A percentile compares a stretch with the other conserved stretches of the same genome.
Conservation (phyloP, 2,329 filamentous ascomycete species). For the Colletotrichum chlorophyti region DNA sequence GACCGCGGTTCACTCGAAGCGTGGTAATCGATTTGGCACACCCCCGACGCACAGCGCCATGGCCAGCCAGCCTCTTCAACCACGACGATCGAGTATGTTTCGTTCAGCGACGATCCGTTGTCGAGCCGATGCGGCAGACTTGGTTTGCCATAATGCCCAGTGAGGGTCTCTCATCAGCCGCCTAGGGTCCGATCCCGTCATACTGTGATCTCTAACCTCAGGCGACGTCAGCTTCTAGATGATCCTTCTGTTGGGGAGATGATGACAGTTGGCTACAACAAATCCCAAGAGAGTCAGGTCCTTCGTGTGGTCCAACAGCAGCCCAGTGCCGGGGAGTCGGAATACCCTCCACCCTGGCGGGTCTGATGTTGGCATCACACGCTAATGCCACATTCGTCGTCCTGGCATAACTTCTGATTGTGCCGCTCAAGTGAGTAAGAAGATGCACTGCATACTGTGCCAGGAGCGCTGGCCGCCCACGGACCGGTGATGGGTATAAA, state of each 20-base stretch:
- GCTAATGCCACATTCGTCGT: background rate
- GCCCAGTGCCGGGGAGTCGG: constrained; percentile 12
- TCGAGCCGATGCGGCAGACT: background rate
- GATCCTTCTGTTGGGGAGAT: background rate
- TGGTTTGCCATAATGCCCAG: background rate
- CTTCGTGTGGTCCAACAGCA: background rate
- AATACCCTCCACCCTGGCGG: background rate
- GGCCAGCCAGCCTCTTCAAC: background rate
- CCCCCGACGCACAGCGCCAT: background rate
- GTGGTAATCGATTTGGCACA: constrained; percentile 7
- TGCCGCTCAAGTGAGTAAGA: no score
- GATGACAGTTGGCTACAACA: background rate
- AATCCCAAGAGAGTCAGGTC: constrained; percentile 2
- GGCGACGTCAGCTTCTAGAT: background rate
- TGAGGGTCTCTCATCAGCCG: background rate
- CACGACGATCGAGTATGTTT: background rate
- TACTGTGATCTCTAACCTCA: background rate
- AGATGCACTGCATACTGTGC: no score
- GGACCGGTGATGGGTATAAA: no score
- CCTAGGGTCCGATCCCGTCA: constrained; percentile 11
- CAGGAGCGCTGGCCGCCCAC: no score
- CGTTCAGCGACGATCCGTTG: background rate
- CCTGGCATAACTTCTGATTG: background rate
- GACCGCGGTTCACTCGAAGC: constrained; percentile 9
- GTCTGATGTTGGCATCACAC: background rate